Conservation (phyloP, 352 stramenopile genomes). For the Blastocystis sp. region DNA sequence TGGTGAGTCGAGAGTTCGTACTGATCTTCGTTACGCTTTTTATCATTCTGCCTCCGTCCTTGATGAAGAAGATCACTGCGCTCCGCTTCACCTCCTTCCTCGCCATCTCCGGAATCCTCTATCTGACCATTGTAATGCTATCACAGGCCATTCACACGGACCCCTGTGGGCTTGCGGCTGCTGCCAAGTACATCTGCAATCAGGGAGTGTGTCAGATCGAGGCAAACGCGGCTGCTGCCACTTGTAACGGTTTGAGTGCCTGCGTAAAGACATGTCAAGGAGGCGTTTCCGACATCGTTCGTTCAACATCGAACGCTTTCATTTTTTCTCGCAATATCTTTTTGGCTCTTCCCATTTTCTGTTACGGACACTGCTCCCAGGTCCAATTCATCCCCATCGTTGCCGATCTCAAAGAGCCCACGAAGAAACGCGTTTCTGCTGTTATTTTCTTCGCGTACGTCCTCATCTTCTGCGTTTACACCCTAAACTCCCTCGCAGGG, state of each 20-base stretch:
- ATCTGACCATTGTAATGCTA: constrained; percentile 52
- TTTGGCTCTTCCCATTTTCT: constrained; percentile 48
- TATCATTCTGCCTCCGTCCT: constrained; percentile 19
- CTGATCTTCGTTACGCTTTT: constrained; percentile 44
- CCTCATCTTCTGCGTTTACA: constrained; percentile 48
- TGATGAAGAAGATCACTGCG: constrained; percentile 52
- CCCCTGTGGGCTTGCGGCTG: constrained; percentile 4
- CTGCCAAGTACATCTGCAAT: constrained; percentile 26
- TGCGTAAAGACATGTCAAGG: constrained; percentile 23
- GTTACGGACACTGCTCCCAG: constrained; percentile 52
- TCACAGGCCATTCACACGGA: neutral
- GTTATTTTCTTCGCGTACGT: constrained; percentile 49
- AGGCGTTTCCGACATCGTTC: constrained; percentile 9
- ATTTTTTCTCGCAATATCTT: constrained; percentile 53
- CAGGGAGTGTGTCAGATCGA: constrained; percentile 29
- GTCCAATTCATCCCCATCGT: constrained; percentile 56
- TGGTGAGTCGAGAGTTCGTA: constrained; percentile 28
- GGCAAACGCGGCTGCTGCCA: neutral
- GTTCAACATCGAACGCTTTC: constrained; percentile 11
- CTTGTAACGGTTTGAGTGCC: neutral
- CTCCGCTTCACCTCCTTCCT: constrained; percentile 53
- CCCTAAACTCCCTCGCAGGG: constrained; percentile 39
- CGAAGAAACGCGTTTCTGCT: neutral
- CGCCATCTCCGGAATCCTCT: constrained; percentile 37
- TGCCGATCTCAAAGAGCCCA: constrained; percentile 30